These are phyloP conservation scores for Pichia ethanolica DNA, from an alignment of 805 yeast genomes.

Conservation along the genomic window DNA sequence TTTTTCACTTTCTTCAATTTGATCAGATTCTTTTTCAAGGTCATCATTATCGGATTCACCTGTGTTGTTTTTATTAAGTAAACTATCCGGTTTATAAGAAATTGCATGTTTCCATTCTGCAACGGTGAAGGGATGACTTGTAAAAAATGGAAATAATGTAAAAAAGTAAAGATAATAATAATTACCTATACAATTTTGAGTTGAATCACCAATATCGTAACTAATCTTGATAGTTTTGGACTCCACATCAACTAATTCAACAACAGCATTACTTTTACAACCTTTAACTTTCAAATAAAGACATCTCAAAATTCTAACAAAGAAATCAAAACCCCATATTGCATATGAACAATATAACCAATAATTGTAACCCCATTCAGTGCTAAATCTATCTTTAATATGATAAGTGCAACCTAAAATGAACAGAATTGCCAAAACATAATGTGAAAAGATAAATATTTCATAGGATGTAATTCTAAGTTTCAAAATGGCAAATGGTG, in stretches of 20 bases:
- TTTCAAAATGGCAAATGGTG: conserved; percentile 38
- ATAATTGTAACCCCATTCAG: conserved; percentile 19
- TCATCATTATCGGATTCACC: not conserved
- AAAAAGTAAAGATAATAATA: conserved; percentile 8
- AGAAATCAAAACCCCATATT: conserved; percentile 43
- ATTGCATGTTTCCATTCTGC: conserved; percentile 7
- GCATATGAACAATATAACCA: conserved; percentile 30
- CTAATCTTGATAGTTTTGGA: not conserved
- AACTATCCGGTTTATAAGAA: no score
- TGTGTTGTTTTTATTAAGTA: not conserved
- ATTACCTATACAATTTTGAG: not conserved
- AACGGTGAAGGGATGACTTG: conserved; percentile 62
- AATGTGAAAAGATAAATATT: conserved; percentile 32
- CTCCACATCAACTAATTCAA: conserved; percentile 1
- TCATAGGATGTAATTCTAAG: conserved; percentile 31
- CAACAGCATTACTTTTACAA: not conserved
- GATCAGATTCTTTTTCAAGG: no score
- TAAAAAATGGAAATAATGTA: conserved; percentile 32
- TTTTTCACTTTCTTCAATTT: not conserved
- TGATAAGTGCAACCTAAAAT: conserved; percentile 51
- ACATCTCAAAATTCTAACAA: conserved; percentile 30
- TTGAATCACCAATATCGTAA: not conserved
- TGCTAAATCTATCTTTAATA: conserved; percentile 14
- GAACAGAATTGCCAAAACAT: conserved; percentile 43
- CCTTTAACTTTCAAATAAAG: not conserved